Evolutionary conservation across 2,329 filamentous ascomycete genomes (phyloP).

Genomic region (Plenodomus tracheiphilus): DNA sequence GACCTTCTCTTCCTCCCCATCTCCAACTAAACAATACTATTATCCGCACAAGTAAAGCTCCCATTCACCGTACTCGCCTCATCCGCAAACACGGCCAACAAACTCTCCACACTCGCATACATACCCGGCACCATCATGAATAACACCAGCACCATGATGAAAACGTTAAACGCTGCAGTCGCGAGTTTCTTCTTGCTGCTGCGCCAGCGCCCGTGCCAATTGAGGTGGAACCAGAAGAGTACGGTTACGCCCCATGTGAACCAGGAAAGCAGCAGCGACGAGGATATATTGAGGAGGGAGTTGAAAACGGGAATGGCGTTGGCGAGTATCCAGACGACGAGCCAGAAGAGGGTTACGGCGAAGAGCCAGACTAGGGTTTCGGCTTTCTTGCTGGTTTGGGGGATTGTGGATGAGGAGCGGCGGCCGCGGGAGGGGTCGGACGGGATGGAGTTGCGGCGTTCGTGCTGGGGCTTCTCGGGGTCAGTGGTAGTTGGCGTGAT

Average conservation of each 20-base stretch:
- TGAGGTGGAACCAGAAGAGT: slow-evolving; percentile 36
- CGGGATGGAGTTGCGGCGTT: slow-evolving; percentile 4
- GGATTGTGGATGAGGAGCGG: slow-evolving; percentile 15
- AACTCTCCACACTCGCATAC: slow-evolving; percentile 28
- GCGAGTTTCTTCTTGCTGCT: slow-evolving; percentile 23
- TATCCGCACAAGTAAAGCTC: slow-evolving; percentile 34
- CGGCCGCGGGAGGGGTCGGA: slow-evolving; percentile 16
- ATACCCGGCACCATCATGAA: slow-evolving; percentile 32
- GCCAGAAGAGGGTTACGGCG: slow-evolving; percentile 29
- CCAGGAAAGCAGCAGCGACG: slow-evolving; percentile 29
- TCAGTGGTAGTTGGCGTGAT: slow-evolving; percentile 6
- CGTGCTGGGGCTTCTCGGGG: slow-evolving; percentile 2
- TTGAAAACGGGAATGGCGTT: slow-evolving; percentile 36
- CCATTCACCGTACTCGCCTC: slow-evolving; percentile 28
- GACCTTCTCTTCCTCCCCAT: too few relatives aligned
- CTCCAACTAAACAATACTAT: slow-evolving; percentile 22
- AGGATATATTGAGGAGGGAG: slow-evolving; percentile 30
- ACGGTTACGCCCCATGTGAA: slow-evolving; percentile 34
- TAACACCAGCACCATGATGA: slow-evolving; percentile 24
- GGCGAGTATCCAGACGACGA: slow-evolving; percentile 30
- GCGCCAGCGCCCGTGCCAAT: slow-evolving; percentile 31
- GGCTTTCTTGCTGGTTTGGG: slow-evolving; percentile 17
- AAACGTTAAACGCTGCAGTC: slow-evolving; percentile 22
- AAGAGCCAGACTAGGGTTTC: slow-evolving; percentile 29
- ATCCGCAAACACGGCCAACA: slow-evolving; percentile 29